These are phyloP conservation scores for Spathaspora girioi DNA, from an alignment of 805 yeast species.

Conservation along the genomic window DNA sequence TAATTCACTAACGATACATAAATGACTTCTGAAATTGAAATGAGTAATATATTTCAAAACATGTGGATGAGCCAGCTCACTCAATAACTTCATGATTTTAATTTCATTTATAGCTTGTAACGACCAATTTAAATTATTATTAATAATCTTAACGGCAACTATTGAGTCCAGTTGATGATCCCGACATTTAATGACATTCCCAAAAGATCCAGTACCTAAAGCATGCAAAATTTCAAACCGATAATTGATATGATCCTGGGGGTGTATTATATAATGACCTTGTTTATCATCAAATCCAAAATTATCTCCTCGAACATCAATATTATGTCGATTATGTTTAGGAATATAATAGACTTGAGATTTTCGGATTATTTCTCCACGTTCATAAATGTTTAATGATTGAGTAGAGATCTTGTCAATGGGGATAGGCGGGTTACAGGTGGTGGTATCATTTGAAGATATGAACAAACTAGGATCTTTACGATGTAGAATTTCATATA, in stretches of 20 bases:
- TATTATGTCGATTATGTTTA: slow-evolving; percentile 10
- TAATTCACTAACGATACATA: slow-evolving; percentile 76
- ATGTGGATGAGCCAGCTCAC: slow-evolving; percentile 13
- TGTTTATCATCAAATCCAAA: slow-evolving; percentile 71
- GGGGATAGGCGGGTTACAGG: slow-evolving; percentile 3
- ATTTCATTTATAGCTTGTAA: slow-evolving; percentile 78
- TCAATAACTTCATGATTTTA: slow-evolving; percentile 54
- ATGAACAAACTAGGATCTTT: slow-evolving; percentile 27
- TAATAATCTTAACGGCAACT: slow-evolving; percentile 76
- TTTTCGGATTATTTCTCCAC: slow-evolving; percentile 54
- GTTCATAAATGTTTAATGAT: slow-evolving; percentile 50
- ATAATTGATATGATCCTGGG: slow-evolving; percentile 72
- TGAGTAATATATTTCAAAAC: slow-evolving; percentile 61
- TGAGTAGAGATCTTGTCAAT: slow-evolving; percentile 3
- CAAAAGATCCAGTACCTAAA: slow-evolving; percentile 81
- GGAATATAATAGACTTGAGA: slow-evolving; percentile 52
- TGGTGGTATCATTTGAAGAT: slow-evolving; percentile 1
- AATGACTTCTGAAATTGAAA: slow-evolving; percentile 76
- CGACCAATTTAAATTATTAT: slow-evolving; percentile 69
- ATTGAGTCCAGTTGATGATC: slow-evolving; percentile 58
- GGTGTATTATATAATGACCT: slow-evolving; percentile 54
- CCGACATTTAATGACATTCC: slow-evolving; percentile 64
- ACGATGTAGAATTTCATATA: slow-evolving; percentile 18
- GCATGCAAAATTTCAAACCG: slow-evolving; percentile 58
- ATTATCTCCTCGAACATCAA: slow-evolving; percentile 43